Evolutionary conservation across 1,284 basidiomycete species (phyloP).

Genomic region (Sporisorium sorghi): DNA sequence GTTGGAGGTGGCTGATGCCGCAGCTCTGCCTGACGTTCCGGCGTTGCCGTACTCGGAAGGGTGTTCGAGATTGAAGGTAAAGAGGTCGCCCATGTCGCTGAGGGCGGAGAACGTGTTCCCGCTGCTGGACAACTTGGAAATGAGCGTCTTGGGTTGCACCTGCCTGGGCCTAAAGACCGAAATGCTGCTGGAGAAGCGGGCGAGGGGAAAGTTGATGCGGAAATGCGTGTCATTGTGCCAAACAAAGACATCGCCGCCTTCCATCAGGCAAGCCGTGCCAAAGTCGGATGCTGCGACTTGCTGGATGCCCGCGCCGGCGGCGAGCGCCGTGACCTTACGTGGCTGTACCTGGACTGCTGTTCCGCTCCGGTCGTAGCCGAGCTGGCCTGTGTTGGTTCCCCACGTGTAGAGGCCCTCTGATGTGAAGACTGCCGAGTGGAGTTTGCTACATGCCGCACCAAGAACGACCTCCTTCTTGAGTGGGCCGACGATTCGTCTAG

Average conservation of each 20-base stretch:
- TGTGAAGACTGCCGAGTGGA: slow-evolving; percentile 91
- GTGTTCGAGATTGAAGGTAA: slow-evolving; percentile 77
- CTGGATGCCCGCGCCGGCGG: slow-evolving; percentile 50
- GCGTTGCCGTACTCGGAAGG: slow-evolving; percentile 61
- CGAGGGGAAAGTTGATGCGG: slow-evolving; percentile 75
- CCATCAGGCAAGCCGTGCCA: slow-evolving; percentile 82
- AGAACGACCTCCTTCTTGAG: slow-evolving; percentile 83
- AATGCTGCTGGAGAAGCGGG: slow-evolving; percentile 72
- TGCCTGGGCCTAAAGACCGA: slow-evolving; percentile 71
- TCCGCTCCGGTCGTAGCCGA: slow-evolving; percentile 76
- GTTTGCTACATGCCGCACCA: slow-evolving; percentile 88
- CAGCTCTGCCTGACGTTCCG: slow-evolving; percentile 10
- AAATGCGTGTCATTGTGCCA: slow-evolving; percentile 81
- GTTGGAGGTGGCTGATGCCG: slow-evolving; percentile 9
- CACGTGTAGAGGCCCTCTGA: slow-evolving; percentile 86
- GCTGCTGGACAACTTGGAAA: slow-evolving; percentile 83
- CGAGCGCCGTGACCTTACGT: slow-evolving; percentile 78
- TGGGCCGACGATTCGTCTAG: slow-evolving; percentile 80
- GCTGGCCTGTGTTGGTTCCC: slow-evolving; percentile 94
- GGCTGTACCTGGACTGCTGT: slow-evolving; percentile 84
- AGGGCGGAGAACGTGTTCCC: slow-evolving; percentile 87
- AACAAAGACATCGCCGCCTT: slow-evolving; percentile 82
- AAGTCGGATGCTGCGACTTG: slow-evolving; percentile 74
- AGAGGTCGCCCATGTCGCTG: slow-evolving; percentile 89
- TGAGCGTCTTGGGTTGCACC: slow-evolving; percentile 71